These are phyloP conservation scores for Calonectria montana DNA, from an alignment of 2,329 filamentous ascomycete genomes.

Conservation along the genomic window DNA sequence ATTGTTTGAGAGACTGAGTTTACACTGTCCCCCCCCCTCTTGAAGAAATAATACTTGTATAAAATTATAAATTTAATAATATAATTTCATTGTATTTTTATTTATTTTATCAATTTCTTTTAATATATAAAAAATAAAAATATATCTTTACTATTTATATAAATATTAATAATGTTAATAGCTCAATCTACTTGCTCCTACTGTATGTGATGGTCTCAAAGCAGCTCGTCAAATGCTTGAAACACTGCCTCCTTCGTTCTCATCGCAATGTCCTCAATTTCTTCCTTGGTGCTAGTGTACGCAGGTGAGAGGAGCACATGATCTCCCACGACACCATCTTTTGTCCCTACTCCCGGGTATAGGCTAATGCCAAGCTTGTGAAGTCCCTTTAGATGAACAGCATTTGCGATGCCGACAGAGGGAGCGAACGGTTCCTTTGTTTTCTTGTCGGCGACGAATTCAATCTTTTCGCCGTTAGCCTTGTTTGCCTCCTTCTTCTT, in stretches of 20 bases:
- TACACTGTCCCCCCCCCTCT: too few species aligned
- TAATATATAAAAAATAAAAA: too few species aligned
- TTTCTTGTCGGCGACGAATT: slow-evolving; percentile 37
- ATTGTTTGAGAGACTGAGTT: too few species aligned
- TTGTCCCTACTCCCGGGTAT: slow-evolving; percentile 6
- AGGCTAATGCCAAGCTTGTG: not conserved
- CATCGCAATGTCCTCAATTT: slow-evolving; percentile 19
- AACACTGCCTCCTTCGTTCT: not conserved
- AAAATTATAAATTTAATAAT: too few species aligned
- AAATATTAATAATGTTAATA: too few species aligned
- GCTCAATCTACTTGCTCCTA: too few species aligned
- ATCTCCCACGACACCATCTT: slow-evolving; percentile 37
- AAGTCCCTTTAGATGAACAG: not conserved
- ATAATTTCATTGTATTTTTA: too few species aligned
- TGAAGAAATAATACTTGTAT: too few species aligned
- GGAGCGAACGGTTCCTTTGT: slow-evolving; percentile 32
- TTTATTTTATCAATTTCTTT: too few species aligned
- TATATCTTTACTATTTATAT: too few species aligned
- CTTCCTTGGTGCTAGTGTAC: slow-evolving; percentile 53
- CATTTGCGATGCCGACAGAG: not conserved
- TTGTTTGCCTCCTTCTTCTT: too few species aligned
- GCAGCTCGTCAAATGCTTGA: not conserved
- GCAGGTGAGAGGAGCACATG: slow-evolving; percentile 50
- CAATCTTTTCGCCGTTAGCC: not conserved
- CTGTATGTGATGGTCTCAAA: too few species aligned